Evolutionary conservation across 2,329 filamentous ascomycete species (phyloP).

Genomic region (Botryosphaeria agaves): DNA sequence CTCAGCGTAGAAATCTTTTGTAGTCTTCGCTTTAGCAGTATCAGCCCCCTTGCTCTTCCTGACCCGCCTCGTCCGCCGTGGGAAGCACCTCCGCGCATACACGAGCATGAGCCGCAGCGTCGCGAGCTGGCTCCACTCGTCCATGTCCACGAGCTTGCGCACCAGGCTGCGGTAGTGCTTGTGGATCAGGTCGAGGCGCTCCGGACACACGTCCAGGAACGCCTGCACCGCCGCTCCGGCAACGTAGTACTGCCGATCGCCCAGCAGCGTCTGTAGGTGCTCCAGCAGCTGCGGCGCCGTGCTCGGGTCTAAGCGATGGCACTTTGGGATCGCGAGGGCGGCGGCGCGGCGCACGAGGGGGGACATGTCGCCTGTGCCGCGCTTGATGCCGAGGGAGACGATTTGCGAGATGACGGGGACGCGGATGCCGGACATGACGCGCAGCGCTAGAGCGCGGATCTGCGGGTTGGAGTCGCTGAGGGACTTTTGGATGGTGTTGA

Average conservation of each 20-base stretch:
- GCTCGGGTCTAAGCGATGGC: conserved; percentile 74
- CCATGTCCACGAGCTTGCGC: conserved; percentile 93
- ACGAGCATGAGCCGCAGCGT: conserved; percentile 65
- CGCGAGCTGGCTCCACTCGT: conserved; percentile 91
- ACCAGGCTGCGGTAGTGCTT: conserved; percentile 73
- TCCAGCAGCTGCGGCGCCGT: conserved; percentile 75
- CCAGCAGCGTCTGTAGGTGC: conserved; percentile 59
- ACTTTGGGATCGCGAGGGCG: conserved; percentile 87
- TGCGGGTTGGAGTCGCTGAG: conserved; percentile 84
- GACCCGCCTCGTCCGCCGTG: conserved; percentile 42
- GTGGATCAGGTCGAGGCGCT: conserved; percentile 76
- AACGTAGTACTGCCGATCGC: conserved; percentile 93
- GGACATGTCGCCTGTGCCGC: conserved; percentile 85
- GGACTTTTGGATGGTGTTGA: conserved; percentile 98
- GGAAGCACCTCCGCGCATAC: conserved; percentile 81
- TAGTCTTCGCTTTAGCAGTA: conserved; percentile 19
- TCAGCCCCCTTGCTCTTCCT: conserved; percentile 36
- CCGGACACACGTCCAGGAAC: conserved; percentile 78
- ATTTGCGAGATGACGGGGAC: conserved; percentile 97
- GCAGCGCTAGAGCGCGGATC: conserved; percentile 76
- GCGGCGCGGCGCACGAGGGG: conserved; percentile 85
- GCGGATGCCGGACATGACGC: conserved; percentile 94
- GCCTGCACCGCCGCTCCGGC: conserved; percentile 81
- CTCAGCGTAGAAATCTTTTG: conserved; percentile 65
- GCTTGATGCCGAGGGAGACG: conserved; percentile 87